These are phyloP conservation scores for Mycosarcoma maydis DNA, from an alignment of 1,284 basidiomycete genomes.

Conservation along the genomic window DNA sequence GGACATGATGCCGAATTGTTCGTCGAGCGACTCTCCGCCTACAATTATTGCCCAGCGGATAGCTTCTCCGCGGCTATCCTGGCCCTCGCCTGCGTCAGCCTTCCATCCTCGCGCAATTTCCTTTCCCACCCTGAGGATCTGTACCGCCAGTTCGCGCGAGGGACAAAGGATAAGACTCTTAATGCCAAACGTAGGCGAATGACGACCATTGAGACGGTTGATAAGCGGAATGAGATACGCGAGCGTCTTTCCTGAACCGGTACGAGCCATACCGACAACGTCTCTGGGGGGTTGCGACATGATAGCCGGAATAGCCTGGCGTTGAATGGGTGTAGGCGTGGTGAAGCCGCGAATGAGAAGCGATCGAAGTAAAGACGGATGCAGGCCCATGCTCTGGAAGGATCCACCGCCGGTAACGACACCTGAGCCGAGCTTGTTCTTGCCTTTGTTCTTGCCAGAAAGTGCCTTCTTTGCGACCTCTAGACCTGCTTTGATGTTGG, in stretches of 20 bases:
- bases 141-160: slow-evolving; percentile 91
- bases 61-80: slow-evolving; percentile 71
- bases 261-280: slow-evolving; percentile 97
- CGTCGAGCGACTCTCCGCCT: slow-evolving; percentile 93
- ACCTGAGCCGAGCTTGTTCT: slow-evolving; percentile 56
- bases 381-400: slow-evolving; percentile 70
- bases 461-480: slow-evolving; percentile 58
- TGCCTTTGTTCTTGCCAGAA: slow-evolving; percentile 51
- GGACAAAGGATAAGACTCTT: slow-evolving; percentile 90
- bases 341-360: slow-evolving; percentile 92
- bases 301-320: slow-evolving; percentile 85
- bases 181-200: slow-evolving; percentile 82
- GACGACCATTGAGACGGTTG: slow-evolving; percentile 83
- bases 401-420: slow-evolving; percentile 61
- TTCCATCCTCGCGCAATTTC: slow-evolving; percentile 79
- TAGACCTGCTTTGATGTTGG: slow-evolving; percentile 62
- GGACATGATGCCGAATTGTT: slow-evolving; percentile 95
- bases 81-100: slow-evolving; percentile 68
- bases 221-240: slow-evolving; percentile 94
- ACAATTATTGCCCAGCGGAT: slow-evolving; percentile 94
- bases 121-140: slow-evolving; percentile 93
- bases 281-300: slow-evolving; percentile 87
- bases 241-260: slow-evolving; percentile 96
- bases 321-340: slow-evolving; percentile 95
- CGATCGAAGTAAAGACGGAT: slow-evolving; percentile 83